Evolutionary conservation across 176 grass and related monocot species (phyloP).

Genomic region (Oryza australiensis): DNA sequence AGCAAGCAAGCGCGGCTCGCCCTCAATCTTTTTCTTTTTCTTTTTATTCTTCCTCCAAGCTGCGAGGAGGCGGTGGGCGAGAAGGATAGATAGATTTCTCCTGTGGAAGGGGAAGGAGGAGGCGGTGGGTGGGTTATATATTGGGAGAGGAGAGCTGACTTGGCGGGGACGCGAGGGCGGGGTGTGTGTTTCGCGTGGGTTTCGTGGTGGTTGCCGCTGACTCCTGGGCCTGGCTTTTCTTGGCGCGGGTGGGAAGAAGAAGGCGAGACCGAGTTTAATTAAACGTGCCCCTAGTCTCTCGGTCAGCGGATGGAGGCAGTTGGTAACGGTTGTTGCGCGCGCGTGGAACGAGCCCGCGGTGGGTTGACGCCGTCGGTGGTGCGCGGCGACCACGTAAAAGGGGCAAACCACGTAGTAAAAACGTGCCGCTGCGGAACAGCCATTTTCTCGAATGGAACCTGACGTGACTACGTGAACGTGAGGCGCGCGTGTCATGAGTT

Average conservation of each 20-base stretch:
- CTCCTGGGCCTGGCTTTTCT: not conserved
- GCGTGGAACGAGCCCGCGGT: not conserved
- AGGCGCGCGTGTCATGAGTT: too few species aligned
- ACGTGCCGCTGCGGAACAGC: too few species aligned
- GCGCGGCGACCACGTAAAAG: too few species aligned
- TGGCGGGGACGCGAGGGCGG: too few species aligned
- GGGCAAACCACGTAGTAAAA: too few species aligned
- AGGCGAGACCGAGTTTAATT: not conserved
- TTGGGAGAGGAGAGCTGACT: not conserved
- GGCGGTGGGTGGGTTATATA: not conserved
- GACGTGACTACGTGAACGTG: too few species aligned
- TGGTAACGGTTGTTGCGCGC: not conserved
- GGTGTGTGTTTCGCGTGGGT: not conserved
- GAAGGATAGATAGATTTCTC: not conserved
- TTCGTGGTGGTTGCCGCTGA: not conserved
- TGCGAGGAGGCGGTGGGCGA: not conserved
- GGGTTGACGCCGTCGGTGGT: too few species aligned
- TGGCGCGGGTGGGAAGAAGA: not conserved
- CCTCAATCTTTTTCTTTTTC: not conserved
- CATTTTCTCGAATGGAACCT: too few species aligned
- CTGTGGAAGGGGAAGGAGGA: not conserved
- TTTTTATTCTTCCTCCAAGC: not conserved
- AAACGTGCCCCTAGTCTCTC: not conserved
- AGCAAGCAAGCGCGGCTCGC: too few species aligned
- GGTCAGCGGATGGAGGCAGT: not conserved